Conservation (phyloP, 2,329 filamentous ascomycete species). For the Calonectria ilicicola region DNA sequence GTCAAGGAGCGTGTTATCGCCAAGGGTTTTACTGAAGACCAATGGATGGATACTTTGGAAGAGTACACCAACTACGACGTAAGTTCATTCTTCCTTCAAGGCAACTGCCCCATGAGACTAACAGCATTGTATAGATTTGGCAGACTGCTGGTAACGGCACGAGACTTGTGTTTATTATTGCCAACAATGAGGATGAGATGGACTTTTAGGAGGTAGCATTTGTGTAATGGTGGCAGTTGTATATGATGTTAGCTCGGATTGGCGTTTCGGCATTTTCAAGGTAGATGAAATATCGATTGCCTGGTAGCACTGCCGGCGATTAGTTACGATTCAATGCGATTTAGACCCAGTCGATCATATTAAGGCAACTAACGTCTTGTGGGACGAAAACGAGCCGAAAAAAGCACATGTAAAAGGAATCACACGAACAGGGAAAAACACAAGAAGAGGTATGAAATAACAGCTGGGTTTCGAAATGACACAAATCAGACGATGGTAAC, state of each 20-base stretch:
- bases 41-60: slow-evolving; percentile 86
- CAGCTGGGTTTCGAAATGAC: not conserved
- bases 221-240: slow-evolving; percentile 32
- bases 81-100: slow-evolving; percentile 61
- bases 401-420: not conserved
- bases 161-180: slow-evolving; percentile 77
- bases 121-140: slow-evolving; percentile 72
- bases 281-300: slow-evolving; percentile 35
- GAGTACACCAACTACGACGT: slow-evolving; percentile 92
- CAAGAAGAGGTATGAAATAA: not conserved
- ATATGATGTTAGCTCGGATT: slow-evolving; percentile 34
- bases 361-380: not conserved
- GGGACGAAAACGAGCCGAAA: not conserved
- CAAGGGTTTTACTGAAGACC: slow-evolving; percentile 96
- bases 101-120: slow-evolving; percentile 46
- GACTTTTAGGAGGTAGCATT: slow-evolving; percentile 45
- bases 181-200: slow-evolving; percentile 64
- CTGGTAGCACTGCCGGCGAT: slow-evolving; percentile 29
- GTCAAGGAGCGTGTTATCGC: slow-evolving; percentile 93
- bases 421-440: not conserved
- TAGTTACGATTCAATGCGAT: slow-evolving; percentile 27
- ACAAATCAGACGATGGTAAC: not conserved
- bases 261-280: slow-evolving; percentile 48
- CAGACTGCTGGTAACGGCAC: slow-evolving; percentile 80
- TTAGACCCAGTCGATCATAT: not conserved